A percentile compares a stretch with the other conserved stretches of the same genome.
These are phyloP conservation scores for Mortierella sp. DNA, from an alignment of 371 early-diverging fungal genomes.

Conservation along the genomic window DNA sequence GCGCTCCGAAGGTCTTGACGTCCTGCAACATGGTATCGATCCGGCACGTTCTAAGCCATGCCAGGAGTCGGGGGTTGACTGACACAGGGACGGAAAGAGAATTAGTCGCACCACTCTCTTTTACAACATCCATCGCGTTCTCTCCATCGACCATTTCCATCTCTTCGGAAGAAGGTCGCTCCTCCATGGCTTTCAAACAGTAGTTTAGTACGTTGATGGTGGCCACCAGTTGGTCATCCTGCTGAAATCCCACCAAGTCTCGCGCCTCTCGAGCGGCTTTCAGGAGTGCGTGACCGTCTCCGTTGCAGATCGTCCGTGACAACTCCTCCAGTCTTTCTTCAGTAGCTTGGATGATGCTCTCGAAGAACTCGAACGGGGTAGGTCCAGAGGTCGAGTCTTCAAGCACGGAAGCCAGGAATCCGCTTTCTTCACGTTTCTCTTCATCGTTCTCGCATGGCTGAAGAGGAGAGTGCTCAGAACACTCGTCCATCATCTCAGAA, in stretches of 20 bases:
- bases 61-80: slow-evolving; percentile 25
- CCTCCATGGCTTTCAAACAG: slow-evolving; percentile 37
- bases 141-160: not conserved
- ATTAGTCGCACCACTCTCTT: not conserved
- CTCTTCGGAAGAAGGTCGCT: not conserved
- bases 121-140: not conserved
- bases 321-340: slow-evolving; percentile 26
- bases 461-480: slow-evolving; percentile 6
- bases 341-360: slow-evolving; percentile 13
- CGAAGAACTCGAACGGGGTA: slow-evolving; percentile 22
- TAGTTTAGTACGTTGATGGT: slow-evolving; percentile 18
- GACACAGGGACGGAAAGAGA: slow-evolving; percentile 19
- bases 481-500: slow-evolving; percentile 18
- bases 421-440: not conserved
- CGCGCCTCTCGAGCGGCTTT: slow-evolving; percentile 11
- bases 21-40: slow-evolving; percentile 35
- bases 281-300: slow-evolving; percentile 21
- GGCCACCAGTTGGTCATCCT: not conserved
- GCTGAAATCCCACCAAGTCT: not conserved
- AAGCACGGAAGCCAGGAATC: slow-evolving; percentile 16
- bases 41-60: slow-evolving; percentile 31
- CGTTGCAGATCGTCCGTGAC: slow-evolving; percentile 30
- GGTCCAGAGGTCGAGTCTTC: slow-evolving; percentile 11
- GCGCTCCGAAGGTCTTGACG: slow-evolving; percentile 39
- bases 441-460: not conserved